Evolutionary conservation across 768 basidiomycete species (phyloP).

Genomic region (Macrolepiota albuminosa): DNA sequence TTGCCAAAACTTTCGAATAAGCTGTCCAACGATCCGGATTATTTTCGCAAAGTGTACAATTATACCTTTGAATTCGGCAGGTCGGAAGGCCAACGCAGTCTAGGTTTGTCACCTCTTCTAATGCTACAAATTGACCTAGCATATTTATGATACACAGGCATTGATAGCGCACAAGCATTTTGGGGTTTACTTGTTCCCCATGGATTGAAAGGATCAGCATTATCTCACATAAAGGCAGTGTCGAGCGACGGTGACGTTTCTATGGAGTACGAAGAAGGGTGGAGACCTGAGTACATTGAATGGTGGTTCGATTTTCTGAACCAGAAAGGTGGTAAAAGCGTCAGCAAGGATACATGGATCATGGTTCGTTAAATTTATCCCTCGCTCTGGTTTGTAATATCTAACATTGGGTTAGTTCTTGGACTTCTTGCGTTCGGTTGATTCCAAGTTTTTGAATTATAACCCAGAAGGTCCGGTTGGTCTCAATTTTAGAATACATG

Average conservation of each 20-base stretch:
- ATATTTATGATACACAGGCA: conserved; percentile 29
- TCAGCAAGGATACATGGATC: conserved; percentile 86
- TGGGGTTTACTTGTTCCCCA: conserved; percentile 76
- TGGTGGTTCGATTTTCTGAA: conserved; percentile 81
- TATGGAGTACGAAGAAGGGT: conserved; percentile 49
- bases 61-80: conserved; percentile 81
- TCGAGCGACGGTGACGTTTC: conserved; percentile 43
- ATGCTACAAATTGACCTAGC: not conserved
- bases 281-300: conserved; percentile 55
- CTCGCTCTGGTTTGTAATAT: not conserved
- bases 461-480: conserved; percentile 62
- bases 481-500: not conserved
- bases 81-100: conserved; percentile 70
- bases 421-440: conserved; percentile 73
- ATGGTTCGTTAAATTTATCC: conserved; percentile 52
- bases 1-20: conserved; percentile 52
- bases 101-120: conserved; percentile 42
- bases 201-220: conserved; percentile 63
- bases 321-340: conserved; percentile 62
- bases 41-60: conserved; percentile 76
- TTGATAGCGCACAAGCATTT: conserved; percentile 71
- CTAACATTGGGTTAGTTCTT: conserved; percentile 48
- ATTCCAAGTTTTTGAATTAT: conserved; percentile 66
- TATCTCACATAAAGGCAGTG: conserved; percentile 34
- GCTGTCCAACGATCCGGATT: conserved; percentile 58